These are phyloP conservation scores for Apiospora saccharicola DNA, from an alignment of 2,329 filamentous ascomycete species.

Conservation along the genomic window DNA sequence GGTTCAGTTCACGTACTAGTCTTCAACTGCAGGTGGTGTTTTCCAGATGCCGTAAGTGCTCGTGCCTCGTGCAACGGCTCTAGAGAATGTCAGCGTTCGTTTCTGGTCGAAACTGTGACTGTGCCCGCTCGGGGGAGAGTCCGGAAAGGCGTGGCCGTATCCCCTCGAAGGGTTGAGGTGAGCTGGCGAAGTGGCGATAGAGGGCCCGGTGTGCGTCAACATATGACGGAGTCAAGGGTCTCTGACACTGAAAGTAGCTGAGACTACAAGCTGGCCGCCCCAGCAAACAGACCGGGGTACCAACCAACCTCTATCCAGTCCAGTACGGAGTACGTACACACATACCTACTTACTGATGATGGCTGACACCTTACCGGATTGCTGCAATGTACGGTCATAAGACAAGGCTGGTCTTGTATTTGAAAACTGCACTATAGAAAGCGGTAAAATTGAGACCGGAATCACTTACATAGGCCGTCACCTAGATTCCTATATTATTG, in stretches of 20 bases:
- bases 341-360: not conserved
- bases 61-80: not conserved
- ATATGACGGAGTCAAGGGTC: conserved; percentile 19
- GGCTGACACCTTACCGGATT: conserved; percentile 7
- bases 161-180: conserved; percentile 12
- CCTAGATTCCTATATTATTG: not conserved
- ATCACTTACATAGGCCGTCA: not conserved
- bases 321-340: too few relatives aligned
- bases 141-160: conserved; percentile 2
- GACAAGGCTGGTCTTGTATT: not conserved
- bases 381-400: not conserved
- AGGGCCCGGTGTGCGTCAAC: conserved; percentile 18
- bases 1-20: not conserved
- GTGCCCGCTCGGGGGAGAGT: conserved; percentile 4
- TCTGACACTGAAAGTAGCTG: conserved; percentile 11
- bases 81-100: not conserved
- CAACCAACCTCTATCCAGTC: not conserved
- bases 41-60: not conserved
- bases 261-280: not conserved
- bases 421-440: not conserved
- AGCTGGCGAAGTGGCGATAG: conserved; percentile 20
- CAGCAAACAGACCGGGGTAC: conserved; percentile 12
- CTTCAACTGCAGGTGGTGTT: not conserved
- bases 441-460: not conserved
- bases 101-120: not conserved